Percentiles rank a stretch among this genome's conserved stretches.
These are phyloP conservation scores for Hymenoscyphus fructigenus DNA, from an alignment of 2,329 filamentous ascomycete species.

Conservation along the genomic window DNA sequence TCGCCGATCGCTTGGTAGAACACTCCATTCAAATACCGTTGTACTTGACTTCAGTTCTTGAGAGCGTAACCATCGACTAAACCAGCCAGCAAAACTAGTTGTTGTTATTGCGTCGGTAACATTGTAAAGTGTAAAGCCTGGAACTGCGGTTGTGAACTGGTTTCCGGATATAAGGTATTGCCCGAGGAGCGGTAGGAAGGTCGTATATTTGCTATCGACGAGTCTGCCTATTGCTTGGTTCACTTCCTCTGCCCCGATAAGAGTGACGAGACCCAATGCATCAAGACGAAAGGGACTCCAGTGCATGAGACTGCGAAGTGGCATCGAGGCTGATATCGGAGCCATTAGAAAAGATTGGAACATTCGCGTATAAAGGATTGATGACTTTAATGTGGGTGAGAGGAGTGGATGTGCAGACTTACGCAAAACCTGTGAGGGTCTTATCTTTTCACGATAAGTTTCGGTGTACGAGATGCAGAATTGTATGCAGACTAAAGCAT, in stretches of 20 bases:
- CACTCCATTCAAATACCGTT: neutral
- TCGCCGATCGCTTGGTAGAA: neutral
- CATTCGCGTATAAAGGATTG: neutral
- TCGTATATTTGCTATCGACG: conserved; percentile 14
- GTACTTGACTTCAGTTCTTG: conserved; percentile 7
- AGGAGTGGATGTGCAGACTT: neutral
- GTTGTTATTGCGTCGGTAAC: conserved; percentile 17
- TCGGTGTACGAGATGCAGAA: neutral
- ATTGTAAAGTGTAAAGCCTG: conserved; percentile 19
- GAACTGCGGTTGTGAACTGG: conserved; percentile 7
- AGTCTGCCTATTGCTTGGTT: conserved; percentile 14
- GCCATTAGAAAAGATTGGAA: neutral
- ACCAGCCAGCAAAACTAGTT: conserved; percentile 13
- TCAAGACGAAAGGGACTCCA: conserved; percentile 18
- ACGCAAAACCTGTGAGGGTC: neutral
- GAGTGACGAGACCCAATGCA: conserved; percentile 19
- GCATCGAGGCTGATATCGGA: conserved; percentile 7
- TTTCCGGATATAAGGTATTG: conserved; percentile 16
- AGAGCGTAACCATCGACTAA: conserved; percentile 16
- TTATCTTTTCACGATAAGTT: neutral
- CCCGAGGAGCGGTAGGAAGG: conserved; percentile 18
- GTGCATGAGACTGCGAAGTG: conserved; percentile 10
- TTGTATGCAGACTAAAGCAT: neutral
- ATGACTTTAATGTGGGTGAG: neutral
- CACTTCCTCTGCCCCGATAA: conserved; percentile 21